Conservation (phyloP, 352 stramenopile genomes). For the Hyaloperonospora arabidopsidis region DNA sequence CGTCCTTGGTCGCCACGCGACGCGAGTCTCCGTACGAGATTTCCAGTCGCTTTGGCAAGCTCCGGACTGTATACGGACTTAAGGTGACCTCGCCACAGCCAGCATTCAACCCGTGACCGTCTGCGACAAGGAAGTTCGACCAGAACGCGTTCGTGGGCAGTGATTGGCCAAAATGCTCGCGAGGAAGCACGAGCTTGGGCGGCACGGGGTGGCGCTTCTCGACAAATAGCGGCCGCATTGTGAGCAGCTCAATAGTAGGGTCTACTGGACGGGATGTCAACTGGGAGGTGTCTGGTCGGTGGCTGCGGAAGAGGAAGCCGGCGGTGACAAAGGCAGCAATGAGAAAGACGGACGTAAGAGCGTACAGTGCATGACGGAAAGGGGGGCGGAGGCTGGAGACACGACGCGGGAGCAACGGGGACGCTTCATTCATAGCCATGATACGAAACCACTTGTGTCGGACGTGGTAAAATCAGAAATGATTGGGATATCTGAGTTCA, state of each 20-base stretch:
- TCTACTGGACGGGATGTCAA: background rate
- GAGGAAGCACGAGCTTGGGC: slow-evolving; percentile 42
- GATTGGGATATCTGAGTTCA: too few species aligned
- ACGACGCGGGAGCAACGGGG: slow-evolving; percentile 38
- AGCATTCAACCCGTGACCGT: slow-evolving; percentile 61
- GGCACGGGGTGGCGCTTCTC: slow-evolving; percentile 48
- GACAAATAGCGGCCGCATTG: slow-evolving; percentile 48
- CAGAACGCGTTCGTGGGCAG: slow-evolving; percentile 88
- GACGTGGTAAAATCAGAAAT: too few species aligned
- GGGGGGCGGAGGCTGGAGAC: slow-evolving; percentile 17
- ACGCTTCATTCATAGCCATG: slow-evolving; percentile 39
- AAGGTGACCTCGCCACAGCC: slow-evolving; percentile 71
- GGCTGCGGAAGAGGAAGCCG: slow-evolving; percentile 29
- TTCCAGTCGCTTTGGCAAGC: slow-evolving; percentile 57
- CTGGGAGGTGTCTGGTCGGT: slow-evolving; percentile 5
- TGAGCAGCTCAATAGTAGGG: slow-evolving; percentile 43
- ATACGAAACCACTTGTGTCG: too few species aligned
- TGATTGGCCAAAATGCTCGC: slow-evolving; percentile 33
- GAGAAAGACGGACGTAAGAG: slow-evolving; percentile 43
- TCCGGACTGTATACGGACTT: slow-evolving; percentile 76
- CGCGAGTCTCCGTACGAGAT: slow-evolving; percentile 79
- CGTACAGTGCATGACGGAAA: slow-evolving; percentile 43
- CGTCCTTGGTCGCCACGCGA: slow-evolving; percentile 46
- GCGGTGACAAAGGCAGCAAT: slow-evolving; percentile 42
- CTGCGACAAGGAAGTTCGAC: slow-evolving; percentile 79